phyloP scores from a whole-genome alignment of 2,329 filamentous ascomycete genomes.

The Phaeosphaeria sp. region DNA sequence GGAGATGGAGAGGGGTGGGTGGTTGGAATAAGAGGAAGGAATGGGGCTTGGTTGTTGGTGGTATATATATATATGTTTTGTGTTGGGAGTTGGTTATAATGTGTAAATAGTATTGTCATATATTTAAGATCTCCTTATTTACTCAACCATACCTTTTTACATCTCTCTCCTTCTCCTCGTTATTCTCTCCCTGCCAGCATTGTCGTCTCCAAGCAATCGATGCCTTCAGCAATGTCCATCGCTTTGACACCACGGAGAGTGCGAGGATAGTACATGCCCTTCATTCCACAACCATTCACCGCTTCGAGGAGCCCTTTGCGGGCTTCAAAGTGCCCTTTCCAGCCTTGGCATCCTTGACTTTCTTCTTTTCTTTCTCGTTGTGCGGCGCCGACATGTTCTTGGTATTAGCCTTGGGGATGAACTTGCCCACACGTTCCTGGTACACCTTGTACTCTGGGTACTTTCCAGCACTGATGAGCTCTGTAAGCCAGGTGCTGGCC shows the following conservation, averaged over 20 bases:
- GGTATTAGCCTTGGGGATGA: slow-evolving; percentile 68
- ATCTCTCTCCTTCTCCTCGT: too few species aligned
- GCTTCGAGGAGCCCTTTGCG: background rate
- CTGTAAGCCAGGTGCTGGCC: slow-evolving; percentile 86
- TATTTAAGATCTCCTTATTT: too few species aligned
- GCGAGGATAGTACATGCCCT: background rate
- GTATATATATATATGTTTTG: too few species aligned
- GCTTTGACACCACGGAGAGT: background rate
- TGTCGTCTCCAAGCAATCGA: too few species aligned
- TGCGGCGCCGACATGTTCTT: slow-evolving; percentile 37
- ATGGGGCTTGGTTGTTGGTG: background rate
- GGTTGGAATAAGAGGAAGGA: background rate
- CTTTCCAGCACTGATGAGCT: slow-evolving; percentile 78
- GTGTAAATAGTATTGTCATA: too few species aligned
- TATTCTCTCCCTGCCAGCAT: too few species aligned
- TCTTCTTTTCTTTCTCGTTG: slow-evolving; percentile 28
- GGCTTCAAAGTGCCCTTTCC: slow-evolving; percentile 24
- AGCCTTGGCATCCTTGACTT: slow-evolving; percentile 25
- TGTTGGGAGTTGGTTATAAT: background rate
- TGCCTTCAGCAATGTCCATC: background rate
- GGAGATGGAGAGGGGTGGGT: slow-evolving; percentile 7
- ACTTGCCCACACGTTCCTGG: slow-evolving; percentile 80
- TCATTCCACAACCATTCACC: background rate
- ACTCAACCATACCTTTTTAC: too few species aligned
- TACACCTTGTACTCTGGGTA: slow-evolving; percentile 90